Conservation (phyloP, 768 basidiomycete species). For the Inosperma sp. region DNA sequence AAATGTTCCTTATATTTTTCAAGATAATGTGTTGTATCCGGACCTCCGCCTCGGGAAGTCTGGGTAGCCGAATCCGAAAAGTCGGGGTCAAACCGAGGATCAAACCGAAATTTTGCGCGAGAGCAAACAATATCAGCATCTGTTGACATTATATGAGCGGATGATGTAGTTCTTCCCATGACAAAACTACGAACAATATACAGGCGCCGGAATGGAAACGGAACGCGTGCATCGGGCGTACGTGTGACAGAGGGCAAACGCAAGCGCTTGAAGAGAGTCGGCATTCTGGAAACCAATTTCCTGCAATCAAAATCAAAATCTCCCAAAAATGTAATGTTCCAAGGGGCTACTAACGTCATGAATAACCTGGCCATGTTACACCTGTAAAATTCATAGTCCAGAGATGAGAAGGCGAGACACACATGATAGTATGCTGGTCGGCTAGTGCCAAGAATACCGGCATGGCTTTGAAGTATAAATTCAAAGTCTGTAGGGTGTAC, state of each 20-base stretch:
- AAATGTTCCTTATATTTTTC: background rate
- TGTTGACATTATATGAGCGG: constrained; percentile 19
- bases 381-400: background rate
- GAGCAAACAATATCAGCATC: constrained; percentile 62
- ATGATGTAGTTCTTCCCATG: too few relatives aligned
- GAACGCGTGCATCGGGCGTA: constrained; percentile 76
- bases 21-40: background rate
- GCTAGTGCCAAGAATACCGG: constrained; percentile 72
- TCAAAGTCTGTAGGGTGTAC: constrained; percentile 71
- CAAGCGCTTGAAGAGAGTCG: constrained; percentile 60
- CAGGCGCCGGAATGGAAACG: too few relatives aligned
- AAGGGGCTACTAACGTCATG: constrained; percentile 33
- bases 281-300: constrained; percentile 54
- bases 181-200: too few relatives aligned
- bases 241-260: constrained; percentile 70
- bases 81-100: background rate
- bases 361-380: constrained; percentile 29
- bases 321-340: background rate
- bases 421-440: constrained; percentile 45
- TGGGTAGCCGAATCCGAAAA: constrained; percentile 4
- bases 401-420: too few relatives aligned
- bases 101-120: constrained; percentile 18
- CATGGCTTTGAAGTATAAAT: constrained; percentile 75
- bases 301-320: constrained; percentile 15
- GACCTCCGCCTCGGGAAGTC: background rate